Conservation (phyloP, 129 eudicot species). For the Chrysanthemum makinoi region DNA sequence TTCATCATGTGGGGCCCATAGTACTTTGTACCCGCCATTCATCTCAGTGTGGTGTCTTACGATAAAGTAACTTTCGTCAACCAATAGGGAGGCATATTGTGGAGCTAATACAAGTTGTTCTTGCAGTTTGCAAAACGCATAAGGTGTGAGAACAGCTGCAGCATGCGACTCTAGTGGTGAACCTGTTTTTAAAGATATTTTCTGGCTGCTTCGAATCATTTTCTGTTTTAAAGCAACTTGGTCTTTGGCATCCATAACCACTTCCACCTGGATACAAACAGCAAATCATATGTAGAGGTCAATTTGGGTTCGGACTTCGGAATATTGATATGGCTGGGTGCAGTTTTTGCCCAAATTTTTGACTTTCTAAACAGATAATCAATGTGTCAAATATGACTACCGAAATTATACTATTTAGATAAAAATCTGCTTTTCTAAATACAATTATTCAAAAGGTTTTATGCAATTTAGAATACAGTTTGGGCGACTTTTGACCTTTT, state of each 20-base stretch:
- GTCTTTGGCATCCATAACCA: slow-evolving; percentile 54
- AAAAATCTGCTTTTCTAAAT: too few species aligned
- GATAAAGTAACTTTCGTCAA: slow-evolving; percentile 59
- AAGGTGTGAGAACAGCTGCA: slow-evolving; percentile 73
- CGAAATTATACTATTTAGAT: too few species aligned
- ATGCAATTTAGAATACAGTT: too few species aligned
- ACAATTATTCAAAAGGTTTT: too few species aligned
- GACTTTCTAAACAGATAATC: too few species aligned
- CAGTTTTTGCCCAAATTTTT: too few species aligned
- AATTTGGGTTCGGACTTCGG: too few species aligned
- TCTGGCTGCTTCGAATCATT: slow-evolving; percentile 39
- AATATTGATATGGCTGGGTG: too few species aligned
- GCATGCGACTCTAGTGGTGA: slow-evolving; percentile 90
- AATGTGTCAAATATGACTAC: too few species aligned
- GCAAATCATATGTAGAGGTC: slow-evolving; percentile 1
- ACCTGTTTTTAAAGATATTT: slow-evolving; percentile 71
- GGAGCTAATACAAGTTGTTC: slow-evolving; percentile 88
- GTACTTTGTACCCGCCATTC: slow-evolving; percentile 70
- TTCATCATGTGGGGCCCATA: slow-evolving; percentile 72
- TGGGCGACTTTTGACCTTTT: too few species aligned
- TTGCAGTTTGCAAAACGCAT: slow-evolving; percentile 71
- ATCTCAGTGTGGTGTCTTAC: slow-evolving; percentile 82
- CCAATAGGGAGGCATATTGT: slow-evolving; percentile 74
- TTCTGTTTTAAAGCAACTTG: slow-evolving; percentile 55
- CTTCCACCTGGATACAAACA: slow-evolving; percentile 49